phyloP scores from a whole-genome alignment of 345 rosid species.

The Pelargonium nanum region DNA sequence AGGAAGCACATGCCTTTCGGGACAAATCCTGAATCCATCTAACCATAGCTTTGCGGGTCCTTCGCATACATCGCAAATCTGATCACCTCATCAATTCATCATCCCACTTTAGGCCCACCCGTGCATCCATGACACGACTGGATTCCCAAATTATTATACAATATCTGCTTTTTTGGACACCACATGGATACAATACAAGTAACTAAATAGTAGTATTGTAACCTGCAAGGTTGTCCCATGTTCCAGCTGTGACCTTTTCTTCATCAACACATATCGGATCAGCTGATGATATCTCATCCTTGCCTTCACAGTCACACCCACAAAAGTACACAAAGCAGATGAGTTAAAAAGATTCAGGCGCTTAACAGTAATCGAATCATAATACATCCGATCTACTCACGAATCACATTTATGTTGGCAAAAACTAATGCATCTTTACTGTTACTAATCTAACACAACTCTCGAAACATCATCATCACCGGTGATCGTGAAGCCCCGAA shows the following conservation, averaged over 20 bases:
- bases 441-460: neutral
- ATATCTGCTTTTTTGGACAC: neutral
- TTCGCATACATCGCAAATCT: neutral
- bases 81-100: neutral
- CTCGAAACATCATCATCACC: too few relatives aligned
- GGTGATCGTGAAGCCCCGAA: too few relatives aligned
- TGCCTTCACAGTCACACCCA: too few relatives aligned
- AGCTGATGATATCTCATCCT: too few relatives aligned
- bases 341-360: neutral
- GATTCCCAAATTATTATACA: neutral
- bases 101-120: neutral
- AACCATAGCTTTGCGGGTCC: slow-evolving; percentile 5
- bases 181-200: neutral
- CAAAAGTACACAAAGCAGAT: neutral
- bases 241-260: too few relatives aligned
- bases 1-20: slow-evolving; percentile 9
- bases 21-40: too few relatives aligned
- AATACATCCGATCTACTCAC: too few relatives aligned
- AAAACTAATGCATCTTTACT: neutral
- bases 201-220: too few relatives aligned
- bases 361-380: neutral
- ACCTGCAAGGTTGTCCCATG: too few relatives aligned
- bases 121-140: neutral
- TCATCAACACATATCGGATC: too few relatives aligned
- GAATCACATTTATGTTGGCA: neutral